phyloP scores from a whole-genome alignment of 345 rosid genomes.

The Aethionema arabicum region DNA sequence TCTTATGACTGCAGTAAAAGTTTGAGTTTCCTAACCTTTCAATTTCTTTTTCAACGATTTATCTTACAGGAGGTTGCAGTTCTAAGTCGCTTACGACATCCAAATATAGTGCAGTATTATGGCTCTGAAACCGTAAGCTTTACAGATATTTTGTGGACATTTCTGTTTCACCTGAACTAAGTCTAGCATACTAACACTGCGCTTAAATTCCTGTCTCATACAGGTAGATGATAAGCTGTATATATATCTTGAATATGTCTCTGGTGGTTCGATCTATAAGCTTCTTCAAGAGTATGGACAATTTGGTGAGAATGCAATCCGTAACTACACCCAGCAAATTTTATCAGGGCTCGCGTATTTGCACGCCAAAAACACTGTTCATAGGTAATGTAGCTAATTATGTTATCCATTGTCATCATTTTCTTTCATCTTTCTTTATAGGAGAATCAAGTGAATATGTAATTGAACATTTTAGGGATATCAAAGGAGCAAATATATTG shows the following conservation, averaged over 20 bases:
- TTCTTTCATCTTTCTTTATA: slow-evolving; percentile 12
- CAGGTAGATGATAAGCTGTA: slow-evolving; percentile 72
- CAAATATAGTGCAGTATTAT: slow-evolving; percentile 78
- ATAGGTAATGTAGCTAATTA: slow-evolving; percentile 44
- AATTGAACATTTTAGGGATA: slow-evolving; percentile 52
- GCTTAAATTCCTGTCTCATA: slow-evolving; percentile 12
- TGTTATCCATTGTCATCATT: slow-evolving; percentile 6
- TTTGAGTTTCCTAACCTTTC: slow-evolving; percentile 6
- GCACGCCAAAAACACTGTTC: slow-evolving; percentile 70
- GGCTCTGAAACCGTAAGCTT: slow-evolving; percentile 68
- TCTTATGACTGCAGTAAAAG: slow-evolving; percentile 7
- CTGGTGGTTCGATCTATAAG: slow-evolving; percentile 86
- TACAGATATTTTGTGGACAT: slow-evolving; percentile 11
- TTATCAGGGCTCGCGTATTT: slow-evolving; percentile 74
- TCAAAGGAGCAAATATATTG: slow-evolving; percentile 85
- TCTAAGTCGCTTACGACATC: slow-evolving; percentile 66
- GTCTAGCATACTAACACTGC: slow-evolving; percentile 3
- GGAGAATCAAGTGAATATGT: not conserved
- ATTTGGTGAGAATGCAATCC: slow-evolving; percentile 68
- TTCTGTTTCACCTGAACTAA: slow-evolving; percentile 15
- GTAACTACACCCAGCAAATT: slow-evolving; percentile 76
- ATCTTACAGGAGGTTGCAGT: slow-evolving; percentile 60
- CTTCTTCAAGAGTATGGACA: slow-evolving; percentile 79
- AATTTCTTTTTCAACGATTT: not conserved
- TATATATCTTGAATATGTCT: slow-evolving; percentile 79